Evolutionary conservation across 2,329 filamentous ascomycete species (phyloP).

Genomic region (Pyricularia sp.): DNA sequence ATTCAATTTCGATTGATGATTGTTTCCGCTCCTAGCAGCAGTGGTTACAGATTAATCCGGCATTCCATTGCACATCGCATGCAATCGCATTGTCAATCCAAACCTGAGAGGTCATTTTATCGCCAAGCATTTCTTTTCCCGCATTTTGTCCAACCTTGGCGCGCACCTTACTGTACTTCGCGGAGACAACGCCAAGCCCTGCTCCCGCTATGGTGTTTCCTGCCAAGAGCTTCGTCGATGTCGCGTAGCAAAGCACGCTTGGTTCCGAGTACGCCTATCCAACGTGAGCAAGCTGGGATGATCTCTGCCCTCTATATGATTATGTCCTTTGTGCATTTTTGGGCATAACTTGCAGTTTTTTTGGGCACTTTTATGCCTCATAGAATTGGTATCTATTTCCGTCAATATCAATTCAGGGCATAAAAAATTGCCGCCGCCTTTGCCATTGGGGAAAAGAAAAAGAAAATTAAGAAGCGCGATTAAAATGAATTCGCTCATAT

Average conservation of each 20-base stretch:
- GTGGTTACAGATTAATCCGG: neutral
- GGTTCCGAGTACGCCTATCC: neutral
- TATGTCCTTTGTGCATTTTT: neutral
- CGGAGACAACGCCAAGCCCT: neutral
- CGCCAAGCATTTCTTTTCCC: neutral
- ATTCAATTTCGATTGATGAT: neutral
- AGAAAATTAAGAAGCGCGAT: neutral
- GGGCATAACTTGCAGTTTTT: too few relatives aligned
- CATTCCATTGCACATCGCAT: neutral
- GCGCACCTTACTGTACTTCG: neutral
- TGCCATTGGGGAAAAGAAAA: neutral
- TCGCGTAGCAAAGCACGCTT: neutral
- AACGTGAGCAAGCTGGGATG: constrained; percentile 1
- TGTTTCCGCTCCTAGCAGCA: too few relatives aligned
- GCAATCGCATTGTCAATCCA: neutral
- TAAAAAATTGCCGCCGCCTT: neutral
- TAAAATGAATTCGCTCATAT: neutral
- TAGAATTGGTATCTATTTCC: too few relatives aligned
- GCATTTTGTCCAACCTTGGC: neutral
- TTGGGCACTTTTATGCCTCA: too few relatives aligned
- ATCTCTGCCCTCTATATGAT: neutral
- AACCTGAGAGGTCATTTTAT: neutral
- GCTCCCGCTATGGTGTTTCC: neutral
- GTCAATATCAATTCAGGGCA: neutral
- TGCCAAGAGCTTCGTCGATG: neutral